Evolutionary conservation across 1,284 basidiomycete genomes (phyloP).

Genomic region (Flammula alnicola): DNA sequence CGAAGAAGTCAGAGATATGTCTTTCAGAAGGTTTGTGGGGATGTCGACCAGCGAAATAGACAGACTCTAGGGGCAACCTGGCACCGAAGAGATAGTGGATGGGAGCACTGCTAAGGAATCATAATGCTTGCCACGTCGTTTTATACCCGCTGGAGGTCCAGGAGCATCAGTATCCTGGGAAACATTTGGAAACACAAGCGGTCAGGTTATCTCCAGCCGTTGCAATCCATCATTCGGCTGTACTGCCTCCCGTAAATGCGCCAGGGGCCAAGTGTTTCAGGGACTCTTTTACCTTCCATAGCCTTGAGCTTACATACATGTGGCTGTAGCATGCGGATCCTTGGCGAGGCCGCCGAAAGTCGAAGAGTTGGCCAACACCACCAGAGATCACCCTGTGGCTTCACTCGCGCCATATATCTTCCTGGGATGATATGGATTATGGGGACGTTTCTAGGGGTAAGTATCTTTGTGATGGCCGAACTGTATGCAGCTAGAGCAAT

Average conservation of each 20-base stretch:
- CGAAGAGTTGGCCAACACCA: too few relatives aligned
- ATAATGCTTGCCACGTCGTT: conserved; percentile 18
- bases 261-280: too few relatives aligned
- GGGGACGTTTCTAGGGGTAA: too few relatives aligned
- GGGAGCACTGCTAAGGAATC: conserved; percentile 43
- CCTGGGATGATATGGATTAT: too few relatives aligned
- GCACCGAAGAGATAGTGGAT: conserved; percentile 38
- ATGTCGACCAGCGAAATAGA: conserved; percentile 40
- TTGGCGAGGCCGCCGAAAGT: too few relatives aligned
- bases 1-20: conserved; percentile 28
- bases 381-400: too few relatives aligned
- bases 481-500: too few relatives aligned
- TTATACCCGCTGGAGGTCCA: conserved; percentile 23
- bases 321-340: too few relatives aligned
- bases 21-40: conserved; percentile 30
- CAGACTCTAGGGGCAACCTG: conserved; percentile 44
- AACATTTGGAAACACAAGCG: conserved; percentile 21
- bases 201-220: conserved; percentile 19
- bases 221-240: conserved; percentile 22
- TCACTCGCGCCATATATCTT: too few relatives aligned
- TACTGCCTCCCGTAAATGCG: conserved; percentile 4
- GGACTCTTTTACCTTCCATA: too few relatives aligned
- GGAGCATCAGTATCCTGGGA: conserved; percentile 28
- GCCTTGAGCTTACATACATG: too few relatives aligned
- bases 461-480: too few relatives aligned